Evolutionary conservation across 306 rosid species (phyloP).

Genomic region (Rosa persica): DNA sequence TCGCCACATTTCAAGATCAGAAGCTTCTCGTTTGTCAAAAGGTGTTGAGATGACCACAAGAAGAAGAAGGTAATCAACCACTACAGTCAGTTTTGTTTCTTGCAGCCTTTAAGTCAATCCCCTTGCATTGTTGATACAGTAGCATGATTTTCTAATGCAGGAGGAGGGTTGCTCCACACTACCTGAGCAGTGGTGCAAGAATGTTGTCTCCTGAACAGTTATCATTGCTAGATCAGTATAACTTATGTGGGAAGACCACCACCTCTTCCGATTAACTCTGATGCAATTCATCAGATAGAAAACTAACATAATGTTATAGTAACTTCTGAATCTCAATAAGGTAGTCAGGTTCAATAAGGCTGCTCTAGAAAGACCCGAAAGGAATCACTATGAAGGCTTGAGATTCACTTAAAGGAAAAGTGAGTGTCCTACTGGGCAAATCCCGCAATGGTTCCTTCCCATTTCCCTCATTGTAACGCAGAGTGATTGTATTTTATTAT

Average conservation of each 20-base stretch:
- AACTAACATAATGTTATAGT: constrained; percentile 18
- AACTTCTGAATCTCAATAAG: neutral
- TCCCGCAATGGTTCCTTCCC: neutral
- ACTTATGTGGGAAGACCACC: constrained; percentile 36
- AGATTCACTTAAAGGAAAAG: neutral
- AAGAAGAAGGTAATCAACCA: constrained; percentile 55
- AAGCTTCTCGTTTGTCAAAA: constrained; percentile 55
- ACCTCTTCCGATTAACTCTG: constrained; percentile 23
- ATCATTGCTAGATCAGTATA: constrained; percentile 52
- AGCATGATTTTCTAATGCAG: constrained; percentile 42
- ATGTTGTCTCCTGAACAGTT: constrained; percentile 65
- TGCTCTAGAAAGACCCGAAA: neutral
- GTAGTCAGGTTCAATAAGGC: neutral
- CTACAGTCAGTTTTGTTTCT: constrained; percentile 8
- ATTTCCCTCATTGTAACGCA: constrained; percentile 32
- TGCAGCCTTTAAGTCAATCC: constrained; percentile 14
- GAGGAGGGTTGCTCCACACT: constrained; percentile 57
- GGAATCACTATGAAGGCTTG: constrained; percentile 2
- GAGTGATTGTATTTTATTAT: neutral
- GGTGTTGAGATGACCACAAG: constrained; percentile 38
- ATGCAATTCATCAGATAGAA: constrained; percentile 28
- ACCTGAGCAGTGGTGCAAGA: constrained; percentile 56
- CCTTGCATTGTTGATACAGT: constrained; percentile 23
- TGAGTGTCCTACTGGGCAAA: neutral
- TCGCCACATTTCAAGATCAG: constrained; percentile 68